phyloP scores from a whole-genome alignment of 2,329 filamentous ascomycete genomes.

The Fusarium musae region DNA sequence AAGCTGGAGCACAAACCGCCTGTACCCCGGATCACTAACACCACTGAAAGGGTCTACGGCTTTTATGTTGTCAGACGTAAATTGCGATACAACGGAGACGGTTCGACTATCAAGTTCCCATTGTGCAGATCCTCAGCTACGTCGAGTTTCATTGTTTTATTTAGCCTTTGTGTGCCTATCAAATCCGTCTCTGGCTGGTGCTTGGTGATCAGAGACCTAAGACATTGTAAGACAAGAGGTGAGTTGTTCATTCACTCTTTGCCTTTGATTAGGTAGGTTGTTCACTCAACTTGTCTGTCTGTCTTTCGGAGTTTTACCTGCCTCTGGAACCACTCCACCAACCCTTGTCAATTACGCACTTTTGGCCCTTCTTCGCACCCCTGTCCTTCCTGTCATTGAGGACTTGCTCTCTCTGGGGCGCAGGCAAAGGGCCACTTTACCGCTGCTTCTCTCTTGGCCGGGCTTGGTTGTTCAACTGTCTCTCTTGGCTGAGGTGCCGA shows the following conservation, averaged over 20 bases:
- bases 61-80: slow-evolving; percentile 5
- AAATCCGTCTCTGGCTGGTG: not conserved
- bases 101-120: slow-evolving; percentile 7
- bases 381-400: slow-evolving; percentile 1
- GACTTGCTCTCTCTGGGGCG: slow-evolving; percentile 20
- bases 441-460: slow-evolving; percentile 5
- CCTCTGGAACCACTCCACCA: slow-evolving; percentile 26
- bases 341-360: slow-evolving; percentile 26
- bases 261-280: not conserved
- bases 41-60: slow-evolving; percentile 1
- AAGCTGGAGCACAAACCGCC: not conserved
- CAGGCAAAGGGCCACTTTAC: slow-evolving; percentile 22
- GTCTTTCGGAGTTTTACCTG: slow-evolving; percentile 1
- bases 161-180: not conserved
- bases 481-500: slow-evolving; percentile 39
- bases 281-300: not conserved
- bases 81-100: slow-evolving; percentile 11
- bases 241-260: slow-evolving; percentile 1
- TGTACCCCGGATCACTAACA: slow-evolving; percentile 16
- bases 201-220: not conserved
- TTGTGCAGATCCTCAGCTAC: slow-evolving; percentile 17
- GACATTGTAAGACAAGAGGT: not conserved
- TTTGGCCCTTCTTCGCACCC: slow-evolving; percentile 4
- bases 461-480: slow-evolving; percentile 10
- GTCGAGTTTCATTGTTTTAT: slow-evolving; percentile 15